phyloP scores from a whole-genome alignment of 169 alveolate species.

The Theileria annulata region DNA sequence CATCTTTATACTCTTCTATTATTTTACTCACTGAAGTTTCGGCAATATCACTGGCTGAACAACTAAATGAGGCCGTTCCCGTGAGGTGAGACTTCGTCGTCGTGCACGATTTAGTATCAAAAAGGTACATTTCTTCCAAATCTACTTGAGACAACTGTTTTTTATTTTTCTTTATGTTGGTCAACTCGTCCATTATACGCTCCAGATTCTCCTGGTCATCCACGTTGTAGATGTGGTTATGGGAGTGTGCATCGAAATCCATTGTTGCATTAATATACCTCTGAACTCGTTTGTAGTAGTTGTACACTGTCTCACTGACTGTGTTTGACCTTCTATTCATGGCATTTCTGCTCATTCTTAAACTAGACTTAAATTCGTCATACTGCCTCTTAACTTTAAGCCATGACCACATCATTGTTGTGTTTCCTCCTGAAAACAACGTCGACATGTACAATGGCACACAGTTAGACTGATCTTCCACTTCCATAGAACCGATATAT shows the following conservation, averaged over 20 bases:
- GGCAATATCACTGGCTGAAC: background rate
- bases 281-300: constrained; percentile 20
- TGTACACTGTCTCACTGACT: background rate
- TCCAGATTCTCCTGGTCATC: constrained; percentile 25
- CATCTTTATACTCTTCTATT: constrained; percentile 6
- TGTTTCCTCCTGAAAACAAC: constrained; percentile 51
- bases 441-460: constrained; percentile 59
- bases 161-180: background rate
- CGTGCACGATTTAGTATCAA: background rate
- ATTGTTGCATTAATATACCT: constrained; percentile 24
- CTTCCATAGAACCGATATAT: constrained; percentile 50
- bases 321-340: background rate
- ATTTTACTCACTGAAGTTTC: constrained; percentile 1
- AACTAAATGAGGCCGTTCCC: background rate
- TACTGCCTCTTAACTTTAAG: constrained; percentile 54
- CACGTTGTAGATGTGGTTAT: constrained; percentile 13
- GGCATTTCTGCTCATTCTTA: background rate
- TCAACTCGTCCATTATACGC: background rate
- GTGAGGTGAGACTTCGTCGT: background rate
- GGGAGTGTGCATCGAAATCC: constrained; percentile 29
- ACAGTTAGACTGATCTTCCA: constrained; percentile 63
- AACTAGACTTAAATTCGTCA: constrained; percentile 1
- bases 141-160: background rate
- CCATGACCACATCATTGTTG: constrained; percentile 64
- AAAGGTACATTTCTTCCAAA: constrained; percentile 1